Percentiles rank a stretch among this genome's conserved stretches.
These are phyloP conservation scores for Fusarium caatingaense DNA, from an alignment of 2,329 filamentous ascomycete species.

Conservation along the genomic window DNA sequence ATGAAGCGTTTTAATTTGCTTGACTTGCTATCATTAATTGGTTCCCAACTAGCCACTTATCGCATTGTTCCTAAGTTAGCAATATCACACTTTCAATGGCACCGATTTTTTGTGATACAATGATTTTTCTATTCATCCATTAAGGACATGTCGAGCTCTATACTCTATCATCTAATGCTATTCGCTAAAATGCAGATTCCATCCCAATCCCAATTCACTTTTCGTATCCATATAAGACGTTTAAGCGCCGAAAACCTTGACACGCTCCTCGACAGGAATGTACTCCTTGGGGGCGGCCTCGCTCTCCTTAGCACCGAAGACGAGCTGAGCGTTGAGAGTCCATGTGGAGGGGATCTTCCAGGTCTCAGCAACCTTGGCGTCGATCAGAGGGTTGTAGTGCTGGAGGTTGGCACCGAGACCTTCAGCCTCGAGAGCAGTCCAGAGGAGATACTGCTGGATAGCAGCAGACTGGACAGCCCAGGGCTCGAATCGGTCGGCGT, in stretches of 20 bases:
- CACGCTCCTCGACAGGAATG: constrained; percentile 71
- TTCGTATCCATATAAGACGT: constrained; percentile 8
- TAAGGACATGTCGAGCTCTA: neutral
- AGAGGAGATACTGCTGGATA: constrained; percentile 82
- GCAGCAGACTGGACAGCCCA: constrained; percentile 83
- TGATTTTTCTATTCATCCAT: constrained; percentile 3
- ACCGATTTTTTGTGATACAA: neutral
- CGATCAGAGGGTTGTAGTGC: constrained; percentile 91
- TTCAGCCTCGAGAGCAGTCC: constrained; percentile 85
- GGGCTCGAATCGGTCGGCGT: constrained; percentile 81
- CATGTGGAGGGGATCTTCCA: constrained; percentile 80
- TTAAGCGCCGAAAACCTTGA: constrained; percentile 72
- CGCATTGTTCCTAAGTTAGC: neutral
- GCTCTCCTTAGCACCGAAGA: constrained; percentile 76
- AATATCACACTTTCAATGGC: neutral
- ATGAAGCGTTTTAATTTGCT: neutral
- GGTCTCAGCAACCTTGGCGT: constrained; percentile 73
- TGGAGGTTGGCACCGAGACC: constrained; percentile 90
- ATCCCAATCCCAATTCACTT: constrained; percentile 8
- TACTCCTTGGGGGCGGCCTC: constrained; percentile 72
- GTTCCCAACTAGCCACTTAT: neutral
- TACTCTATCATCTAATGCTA: constrained; percentile 12
- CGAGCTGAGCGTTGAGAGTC: constrained; percentile 84
- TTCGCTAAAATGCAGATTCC: constrained; percentile 28
- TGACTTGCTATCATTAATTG: neutral